phyloP scores from a whole-genome alignment of 2,329 filamentous ascomycete genomes.

The Paraphoma sp. region DNA sequence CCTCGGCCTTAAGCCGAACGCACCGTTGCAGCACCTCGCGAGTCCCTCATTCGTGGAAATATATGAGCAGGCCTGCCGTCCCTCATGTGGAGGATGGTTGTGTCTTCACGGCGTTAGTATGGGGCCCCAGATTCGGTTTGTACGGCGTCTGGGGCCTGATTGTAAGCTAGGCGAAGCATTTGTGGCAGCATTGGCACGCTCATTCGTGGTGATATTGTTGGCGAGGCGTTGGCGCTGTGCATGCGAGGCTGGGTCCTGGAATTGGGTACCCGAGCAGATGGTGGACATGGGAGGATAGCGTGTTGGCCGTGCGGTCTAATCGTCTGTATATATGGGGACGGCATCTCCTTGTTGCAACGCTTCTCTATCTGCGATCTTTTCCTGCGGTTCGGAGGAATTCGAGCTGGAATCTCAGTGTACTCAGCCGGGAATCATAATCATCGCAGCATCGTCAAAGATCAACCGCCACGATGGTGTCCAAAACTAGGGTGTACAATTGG shows the following conservation, averaged over 20 bases:
- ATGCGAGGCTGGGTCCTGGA: constrained; percentile 22
- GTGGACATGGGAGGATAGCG: constrained; percentile 27
- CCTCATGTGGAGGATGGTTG: constrained; percentile 18
- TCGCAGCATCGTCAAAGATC: neutral
- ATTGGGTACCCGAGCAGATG: constrained; percentile 27
- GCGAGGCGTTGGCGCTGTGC: constrained; percentile 6
- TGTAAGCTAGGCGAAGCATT: constrained; percentile 28
- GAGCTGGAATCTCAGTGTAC: constrained; percentile 8
- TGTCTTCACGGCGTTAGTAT: constrained; percentile 16
- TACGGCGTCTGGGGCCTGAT: constrained; percentile 5
- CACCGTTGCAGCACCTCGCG: constrained; percentile 4
- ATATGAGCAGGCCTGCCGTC: constrained; percentile 7
- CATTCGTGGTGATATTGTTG: constrained; percentile 39
- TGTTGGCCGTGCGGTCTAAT: constrained; percentile 18
- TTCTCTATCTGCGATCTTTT: constrained; percentile 18
- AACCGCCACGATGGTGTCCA: constrained; percentile 39
- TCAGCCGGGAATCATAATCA: neutral
- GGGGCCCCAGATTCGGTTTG: constrained; percentile 35
- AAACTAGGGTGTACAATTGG: constrained; percentile 57
- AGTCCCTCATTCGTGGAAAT: constrained; percentile 37
- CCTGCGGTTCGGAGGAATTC: constrained; percentile 24
- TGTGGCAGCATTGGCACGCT: constrained; percentile 24
- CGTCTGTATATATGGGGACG: constrained; percentile 27
- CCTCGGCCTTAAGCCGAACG: constrained; percentile 16
- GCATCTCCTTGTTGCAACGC: constrained; percentile 5